Evolutionary conservation across 495 filamentous ascomycete genomes (phyloP).

Genomic region (Tuber aestivum): DNA sequence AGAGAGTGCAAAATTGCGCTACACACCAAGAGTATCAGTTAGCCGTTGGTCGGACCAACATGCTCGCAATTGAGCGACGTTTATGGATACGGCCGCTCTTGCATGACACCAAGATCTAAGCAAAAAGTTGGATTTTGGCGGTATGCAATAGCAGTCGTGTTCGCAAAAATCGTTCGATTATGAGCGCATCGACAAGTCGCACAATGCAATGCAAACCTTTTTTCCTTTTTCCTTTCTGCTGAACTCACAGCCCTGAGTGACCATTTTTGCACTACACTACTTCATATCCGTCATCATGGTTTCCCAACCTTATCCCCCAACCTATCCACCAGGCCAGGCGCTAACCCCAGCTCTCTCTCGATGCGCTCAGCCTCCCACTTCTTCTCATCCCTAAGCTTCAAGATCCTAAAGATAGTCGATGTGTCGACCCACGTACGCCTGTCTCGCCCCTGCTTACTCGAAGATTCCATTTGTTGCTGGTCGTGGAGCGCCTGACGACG

Average conservation of each 20-base stretch:
- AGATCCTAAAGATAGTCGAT: slow-evolving; percentile 29
- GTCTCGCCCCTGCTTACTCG: background rate
- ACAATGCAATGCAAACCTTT: background rate
- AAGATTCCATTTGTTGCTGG: slow-evolving; percentile 25
- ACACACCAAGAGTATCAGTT: background rate
- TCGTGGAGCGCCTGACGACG: slow-evolving; percentile 27
- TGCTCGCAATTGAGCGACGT: background rate
- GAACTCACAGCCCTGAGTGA: background rate
- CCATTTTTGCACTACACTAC: background rate
- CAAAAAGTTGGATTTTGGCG: background rate
- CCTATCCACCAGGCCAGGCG: slow-evolving; percentile 27
- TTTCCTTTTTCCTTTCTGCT: background rate
- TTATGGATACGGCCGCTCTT: background rate
- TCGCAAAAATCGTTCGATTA: background rate
- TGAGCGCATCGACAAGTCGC: background rate
- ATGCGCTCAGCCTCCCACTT: slow-evolving; percentile 19
- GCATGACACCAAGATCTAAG: background rate
- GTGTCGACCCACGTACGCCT: slow-evolving; percentile 27
- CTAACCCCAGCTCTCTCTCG: slow-evolving; percentile 27
- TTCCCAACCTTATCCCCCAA: slow-evolving; percentile 26
- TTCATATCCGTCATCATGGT: slow-evolving; percentile 16
- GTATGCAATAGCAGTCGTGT: background rate
- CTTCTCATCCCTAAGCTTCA: slow-evolving; percentile 30
- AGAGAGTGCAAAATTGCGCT: background rate
- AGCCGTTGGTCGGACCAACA: background rate